Evolutionary conservation across 805 yeast genomes (phyloP), one percentile per base, ranked within the genome.

Genomic region (Yamadazyma endophytica): DNA sequence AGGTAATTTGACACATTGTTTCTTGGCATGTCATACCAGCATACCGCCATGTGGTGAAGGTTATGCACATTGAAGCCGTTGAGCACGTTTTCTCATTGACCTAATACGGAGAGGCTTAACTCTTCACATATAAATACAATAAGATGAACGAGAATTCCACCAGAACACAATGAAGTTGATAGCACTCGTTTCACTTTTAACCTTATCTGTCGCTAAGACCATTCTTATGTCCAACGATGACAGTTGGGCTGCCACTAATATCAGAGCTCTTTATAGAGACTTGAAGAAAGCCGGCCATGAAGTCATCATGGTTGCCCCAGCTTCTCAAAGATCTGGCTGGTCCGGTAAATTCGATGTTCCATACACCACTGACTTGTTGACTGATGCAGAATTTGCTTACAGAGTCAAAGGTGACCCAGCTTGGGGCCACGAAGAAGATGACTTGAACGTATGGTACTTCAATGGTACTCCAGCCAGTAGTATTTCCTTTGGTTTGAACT

Each of bases 191-290:
- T 6, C 16, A n/a, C 18, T 24, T 3, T 4, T 30, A 19, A 21
- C 47, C 18, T 25, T 33, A 19, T 33, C 37, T n/a, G 19, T 49
- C 9, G 50, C 50, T 17, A 52, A 52, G 33, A 52, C 45, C 31
- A 52, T 52, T 32, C 36, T 52, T 28, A 36, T 52, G 37, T 52
- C 79, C 36, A 75, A 74, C 43, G 80, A 74, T 47, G 80, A 74
- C 40, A 67, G 73, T 13, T 74, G 73, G 73, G 73, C 70, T 6
- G 59, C 78, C 6, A 70, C 77, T 27, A 71, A 71, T 44, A 70
- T 74, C 46, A 67, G 79, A 47, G 75, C 78, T 12, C 49, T 70
- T 13, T 74, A 73, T 63, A 54, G 64, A 32, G 73, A 58, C 23
- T 60, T 71, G 40, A 62, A 49, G 13, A 43, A 44, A 6, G 76